Evolutionary conservation across 2,329 filamentous ascomycete genomes (phyloP).

Genomic region (Magnaporthiopsis incrustans): DNA sequence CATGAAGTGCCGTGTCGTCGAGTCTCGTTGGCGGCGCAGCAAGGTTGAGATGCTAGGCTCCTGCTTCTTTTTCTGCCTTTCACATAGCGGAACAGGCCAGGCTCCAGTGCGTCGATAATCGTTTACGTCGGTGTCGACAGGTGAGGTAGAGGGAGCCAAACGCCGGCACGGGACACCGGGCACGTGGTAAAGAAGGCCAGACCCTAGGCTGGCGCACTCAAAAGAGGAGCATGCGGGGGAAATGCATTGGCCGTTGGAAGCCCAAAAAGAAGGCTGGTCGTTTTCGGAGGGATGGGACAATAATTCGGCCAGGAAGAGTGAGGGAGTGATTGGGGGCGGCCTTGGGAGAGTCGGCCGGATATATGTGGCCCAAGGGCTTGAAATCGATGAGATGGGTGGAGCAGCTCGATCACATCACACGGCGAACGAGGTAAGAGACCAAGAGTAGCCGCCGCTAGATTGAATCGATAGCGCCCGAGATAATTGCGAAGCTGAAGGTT

Average conservation of each 20-base stretch:
- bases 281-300: background rate
- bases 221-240: conserved; percentile 5
- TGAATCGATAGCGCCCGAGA: background rate
- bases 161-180: background rate
- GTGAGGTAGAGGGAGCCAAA: background rate
- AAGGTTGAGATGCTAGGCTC: conserved; percentile 5
- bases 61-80: background rate
- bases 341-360: conserved; percentile 5
- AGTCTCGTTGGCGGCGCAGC: background rate
- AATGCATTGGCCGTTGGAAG: background rate
- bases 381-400: background rate
- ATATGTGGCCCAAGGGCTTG: conserved; percentile 6
- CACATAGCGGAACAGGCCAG: background rate
- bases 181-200: conserved; percentile 9
- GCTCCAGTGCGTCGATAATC: background rate
- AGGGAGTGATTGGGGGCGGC: conserved; percentile 2
- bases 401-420: conserved; percentile 2
- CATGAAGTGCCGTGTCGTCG: background rate
- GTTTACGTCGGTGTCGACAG: background rate
- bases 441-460: background rate
- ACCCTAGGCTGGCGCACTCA: conserved; percentile 4
- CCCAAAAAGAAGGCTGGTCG: background rate
- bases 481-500: background rate
- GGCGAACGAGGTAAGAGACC: background rate
- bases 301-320: conserved; percentile 1